Conservation (phyloP, 1,284 basidiomycete genomes). For the Kwoniella shivajii region DNA sequence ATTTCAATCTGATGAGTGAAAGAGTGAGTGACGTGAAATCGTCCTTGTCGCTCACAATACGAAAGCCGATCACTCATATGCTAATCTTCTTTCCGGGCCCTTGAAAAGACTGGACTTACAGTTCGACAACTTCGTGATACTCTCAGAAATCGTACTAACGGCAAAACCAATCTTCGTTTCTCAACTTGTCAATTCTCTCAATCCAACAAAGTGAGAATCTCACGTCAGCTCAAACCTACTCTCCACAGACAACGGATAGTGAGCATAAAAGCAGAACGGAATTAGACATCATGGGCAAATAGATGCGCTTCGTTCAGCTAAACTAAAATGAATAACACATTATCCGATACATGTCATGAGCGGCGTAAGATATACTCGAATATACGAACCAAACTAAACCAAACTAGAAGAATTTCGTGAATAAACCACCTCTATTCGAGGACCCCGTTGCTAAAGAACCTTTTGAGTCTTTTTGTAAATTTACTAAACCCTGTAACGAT, state of each 20-base stretch:
- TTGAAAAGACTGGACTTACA: slow-evolving; percentile 11
- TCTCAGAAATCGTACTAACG: neutral
- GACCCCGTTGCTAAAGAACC: slow-evolving; percentile 14
- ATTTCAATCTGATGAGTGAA: slow-evolving; percentile 2
- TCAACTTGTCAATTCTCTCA: slow-evolving; percentile 1
- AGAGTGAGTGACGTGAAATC: neutral
- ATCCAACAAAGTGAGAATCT: neutral
- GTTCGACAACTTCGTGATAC: slow-evolving; percentile 8
- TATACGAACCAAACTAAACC: neutral
- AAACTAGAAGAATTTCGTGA: slow-evolving; percentile 49
- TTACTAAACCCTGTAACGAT: slow-evolving; percentile 80
- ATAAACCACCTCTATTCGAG: slow-evolving; percentile 39
- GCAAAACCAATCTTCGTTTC: slow-evolving; percentile 4
- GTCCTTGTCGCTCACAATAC: neutral
- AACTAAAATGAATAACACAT: neutral
- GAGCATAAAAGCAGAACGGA: neutral
- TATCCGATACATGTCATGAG: slow-evolving; percentile 22
- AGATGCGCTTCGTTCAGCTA: no score
- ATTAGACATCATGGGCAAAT: neutral
- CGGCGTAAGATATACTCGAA: slow-evolving; percentile 5
- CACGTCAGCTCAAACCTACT: neutral
- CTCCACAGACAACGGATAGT: no score
- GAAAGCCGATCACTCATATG: neutral
- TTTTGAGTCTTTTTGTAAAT: slow-evolving; percentile 71
- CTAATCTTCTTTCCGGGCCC: neutral